A percentile compares a stretch with the other conserved stretches of the same genome.
phyloP scores from a whole-genome alignment of 2,329 filamentous ascomycete genomes.

The Paracorniculantispora psalliotae region DNA sequence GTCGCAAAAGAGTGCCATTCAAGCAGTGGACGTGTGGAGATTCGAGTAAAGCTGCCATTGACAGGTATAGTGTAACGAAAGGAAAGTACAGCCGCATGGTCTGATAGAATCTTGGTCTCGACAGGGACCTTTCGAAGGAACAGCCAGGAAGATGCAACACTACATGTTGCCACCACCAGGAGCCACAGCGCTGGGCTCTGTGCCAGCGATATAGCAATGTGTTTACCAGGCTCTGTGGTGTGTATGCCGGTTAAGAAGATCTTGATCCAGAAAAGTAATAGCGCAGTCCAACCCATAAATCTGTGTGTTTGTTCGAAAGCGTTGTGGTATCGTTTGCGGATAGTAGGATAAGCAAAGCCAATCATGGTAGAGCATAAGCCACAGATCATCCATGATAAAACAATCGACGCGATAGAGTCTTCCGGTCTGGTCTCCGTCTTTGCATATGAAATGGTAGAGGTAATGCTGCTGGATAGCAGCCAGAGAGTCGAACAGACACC shows the following conservation, averaged over 20 bases:
- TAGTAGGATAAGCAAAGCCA: conserved; percentile 55
- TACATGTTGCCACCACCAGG: conserved; percentile 56
- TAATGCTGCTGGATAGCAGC: conserved; percentile 41
- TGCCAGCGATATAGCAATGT: conserved; percentile 33
- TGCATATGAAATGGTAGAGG: conserved; percentile 32
- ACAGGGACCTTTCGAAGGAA: conserved; percentile 64
- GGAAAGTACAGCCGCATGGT: conserved; percentile 66
- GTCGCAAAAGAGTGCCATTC: conserved; percentile 77
- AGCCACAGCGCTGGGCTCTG: conserved; percentile 58
- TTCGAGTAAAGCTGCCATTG: conserved; percentile 42
- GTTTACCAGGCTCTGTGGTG: conserved; percentile 28
- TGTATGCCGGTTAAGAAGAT: conserved; percentile 50
- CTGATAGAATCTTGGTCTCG: conserved; percentile 60
- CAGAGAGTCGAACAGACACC: conserved; percentile 45
- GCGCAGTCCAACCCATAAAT: conserved; percentile 65
- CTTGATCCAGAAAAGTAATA: conserved; percentile 62
- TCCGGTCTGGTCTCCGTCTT: not conserved
- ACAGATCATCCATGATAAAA: conserved; percentile 54
- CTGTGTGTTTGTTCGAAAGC: conserved; percentile 67
- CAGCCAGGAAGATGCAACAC: conserved; percentile 69
- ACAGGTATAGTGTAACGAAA: conserved; percentile 60
- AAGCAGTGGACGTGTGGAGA: conserved; percentile 57
- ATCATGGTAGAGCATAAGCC: conserved; percentile 56
- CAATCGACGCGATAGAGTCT: conserved; percentile 32
- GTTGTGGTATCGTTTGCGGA: conserved; percentile 62